phyloP scores from a whole-genome alignment of 306 rosid species.

The Acacia confusa region DNA sequence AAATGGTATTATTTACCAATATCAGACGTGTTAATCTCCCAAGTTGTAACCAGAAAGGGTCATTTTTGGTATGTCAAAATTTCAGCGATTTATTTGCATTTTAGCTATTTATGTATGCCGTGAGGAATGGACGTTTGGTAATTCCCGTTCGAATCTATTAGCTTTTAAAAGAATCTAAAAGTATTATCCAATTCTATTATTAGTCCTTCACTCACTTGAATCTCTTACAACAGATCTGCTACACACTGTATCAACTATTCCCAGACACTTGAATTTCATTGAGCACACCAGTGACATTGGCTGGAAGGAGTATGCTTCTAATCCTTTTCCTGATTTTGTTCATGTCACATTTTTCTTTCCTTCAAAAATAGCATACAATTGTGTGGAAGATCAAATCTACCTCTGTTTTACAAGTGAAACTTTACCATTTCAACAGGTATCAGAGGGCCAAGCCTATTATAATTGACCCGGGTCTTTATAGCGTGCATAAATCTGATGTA shows the following conservation, averaged over 20 bases:
- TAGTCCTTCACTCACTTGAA: slow-evolving; percentile 4
- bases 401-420: slow-evolving; percentile 9
- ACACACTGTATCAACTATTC: slow-evolving; percentile 62
- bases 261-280: slow-evolving; percentile 63
- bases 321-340: slow-evolving; percentile 16
- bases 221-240: slow-evolving; percentile 59
- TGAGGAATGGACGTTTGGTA: neutral
- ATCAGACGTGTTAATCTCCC: neutral
- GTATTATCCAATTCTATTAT: neutral
- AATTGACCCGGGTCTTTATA: slow-evolving; percentile 77
- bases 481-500: slow-evolving; percentile 63
- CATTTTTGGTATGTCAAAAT: neutral
- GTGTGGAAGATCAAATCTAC: slow-evolving; percentile 5
- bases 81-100: neutral
- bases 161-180: neutral
- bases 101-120: neutral
- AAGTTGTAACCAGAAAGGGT: neutral
- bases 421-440: slow-evolving; percentile 43
- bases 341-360: slow-evolving; percentile 6
- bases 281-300: slow-evolving; percentile 85
- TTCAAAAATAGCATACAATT: slow-evolving; percentile 6
- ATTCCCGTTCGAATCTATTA: neutral
- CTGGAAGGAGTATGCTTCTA: slow-evolving; percentile 77
- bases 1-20: neutral
- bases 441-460: slow-evolving; percentile 82